These are phyloP conservation scores for Vaccinium darrowii DNA, from an alignment of 148 eudicot genomes.

Conservation along the genomic window DNA sequence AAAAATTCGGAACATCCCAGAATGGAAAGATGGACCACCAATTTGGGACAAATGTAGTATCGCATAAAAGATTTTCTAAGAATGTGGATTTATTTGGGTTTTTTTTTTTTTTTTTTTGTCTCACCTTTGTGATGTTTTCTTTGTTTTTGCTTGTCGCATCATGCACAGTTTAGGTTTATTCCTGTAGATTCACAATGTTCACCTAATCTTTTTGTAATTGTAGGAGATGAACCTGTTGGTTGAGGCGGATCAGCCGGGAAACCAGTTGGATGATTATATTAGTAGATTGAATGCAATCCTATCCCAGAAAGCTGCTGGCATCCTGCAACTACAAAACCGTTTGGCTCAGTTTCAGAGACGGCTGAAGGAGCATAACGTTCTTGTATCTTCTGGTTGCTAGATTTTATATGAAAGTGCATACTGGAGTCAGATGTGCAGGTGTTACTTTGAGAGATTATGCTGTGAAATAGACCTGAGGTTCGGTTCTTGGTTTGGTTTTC, in stretches of 20 bases:
- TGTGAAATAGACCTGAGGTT: background rate
- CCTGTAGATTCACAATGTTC: background rate
- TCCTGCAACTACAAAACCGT: conserved; percentile 71
- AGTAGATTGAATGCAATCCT: conserved; percentile 71
- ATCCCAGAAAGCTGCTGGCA: conserved; percentile 89
- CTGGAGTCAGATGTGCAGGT: background rate
- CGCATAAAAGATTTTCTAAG: background rate
- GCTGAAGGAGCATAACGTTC: conserved; percentile 78
- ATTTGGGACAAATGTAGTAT: background rate
- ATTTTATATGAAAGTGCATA: conserved; percentile 7
- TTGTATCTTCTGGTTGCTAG: conserved; percentile 61
- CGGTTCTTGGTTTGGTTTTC: background rate
- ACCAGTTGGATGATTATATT: conserved; percentile 80
- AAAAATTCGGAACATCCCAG: background rate
- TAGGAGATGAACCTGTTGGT: conserved; percentile 97
- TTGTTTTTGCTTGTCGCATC: background rate
- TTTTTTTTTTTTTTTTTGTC: background rate
- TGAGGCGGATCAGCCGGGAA: conserved; percentile 91
- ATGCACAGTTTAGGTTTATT: background rate
- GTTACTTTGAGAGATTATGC: background rate
- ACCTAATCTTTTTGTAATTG: background rate
- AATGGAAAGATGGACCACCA: background rate
- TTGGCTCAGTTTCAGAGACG: conserved; percentile 84
- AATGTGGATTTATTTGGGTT: no score
- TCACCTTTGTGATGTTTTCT: background rate